phyloP scores from a whole-genome alignment of 441 rosid species.

The Gossypium gossypioides region DNA sequence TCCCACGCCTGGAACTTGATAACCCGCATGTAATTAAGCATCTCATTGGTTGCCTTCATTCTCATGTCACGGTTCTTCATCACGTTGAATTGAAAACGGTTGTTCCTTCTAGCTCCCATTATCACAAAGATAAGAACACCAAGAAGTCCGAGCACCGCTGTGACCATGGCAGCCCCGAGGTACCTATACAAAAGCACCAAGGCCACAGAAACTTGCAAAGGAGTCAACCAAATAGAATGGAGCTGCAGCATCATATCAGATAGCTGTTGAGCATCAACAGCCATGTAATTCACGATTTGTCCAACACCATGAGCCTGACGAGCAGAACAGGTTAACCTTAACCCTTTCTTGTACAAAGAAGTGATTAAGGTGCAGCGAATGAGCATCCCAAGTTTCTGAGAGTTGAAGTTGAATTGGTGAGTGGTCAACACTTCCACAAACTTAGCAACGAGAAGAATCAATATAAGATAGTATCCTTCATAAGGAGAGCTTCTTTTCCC shows the following conservation, averaged over 20 bases:
- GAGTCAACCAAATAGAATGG: slow-evolving; percentile 86
- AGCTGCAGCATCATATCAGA: slow-evolving; percentile 94
- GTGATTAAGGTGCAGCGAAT: slow-evolving; percentile 71
- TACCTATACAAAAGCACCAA: slow-evolving; percentile 50
- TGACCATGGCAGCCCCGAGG: slow-evolving; percentile 51
- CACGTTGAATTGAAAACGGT: slow-evolving; percentile 49
- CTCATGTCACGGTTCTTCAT: slow-evolving; percentile 71
- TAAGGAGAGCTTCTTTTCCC: slow-evolving; percentile 61
- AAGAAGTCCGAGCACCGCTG: slow-evolving; percentile 47
- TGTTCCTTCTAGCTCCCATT: slow-evolving; percentile 57
- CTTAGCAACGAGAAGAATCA: slow-evolving; percentile 61
- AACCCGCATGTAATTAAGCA: slow-evolving; percentile 87
- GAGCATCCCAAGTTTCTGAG: slow-evolving; percentile 89
- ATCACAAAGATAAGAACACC: slow-evolving; percentile 43
- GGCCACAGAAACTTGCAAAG: slow-evolving; percentile 62
- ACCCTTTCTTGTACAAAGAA: slow-evolving; percentile 67
- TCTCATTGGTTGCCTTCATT: slow-evolving; percentile 89
- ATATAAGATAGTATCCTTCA: slow-evolving; percentile 74
- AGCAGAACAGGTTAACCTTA: slow-evolving; percentile 68
- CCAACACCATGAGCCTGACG: slow-evolving; percentile 92
- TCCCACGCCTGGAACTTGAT: slow-evolving; percentile 98
- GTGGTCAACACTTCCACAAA: slow-evolving; percentile 60
- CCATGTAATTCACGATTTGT: slow-evolving; percentile 92
- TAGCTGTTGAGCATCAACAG: slow-evolving; percentile 90
- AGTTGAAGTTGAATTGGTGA: slow-evolving; percentile 82